Conservation (phyloP, 2,329 filamentous ascomycete species). For the Nigrograna mackinnonii region DNA sequence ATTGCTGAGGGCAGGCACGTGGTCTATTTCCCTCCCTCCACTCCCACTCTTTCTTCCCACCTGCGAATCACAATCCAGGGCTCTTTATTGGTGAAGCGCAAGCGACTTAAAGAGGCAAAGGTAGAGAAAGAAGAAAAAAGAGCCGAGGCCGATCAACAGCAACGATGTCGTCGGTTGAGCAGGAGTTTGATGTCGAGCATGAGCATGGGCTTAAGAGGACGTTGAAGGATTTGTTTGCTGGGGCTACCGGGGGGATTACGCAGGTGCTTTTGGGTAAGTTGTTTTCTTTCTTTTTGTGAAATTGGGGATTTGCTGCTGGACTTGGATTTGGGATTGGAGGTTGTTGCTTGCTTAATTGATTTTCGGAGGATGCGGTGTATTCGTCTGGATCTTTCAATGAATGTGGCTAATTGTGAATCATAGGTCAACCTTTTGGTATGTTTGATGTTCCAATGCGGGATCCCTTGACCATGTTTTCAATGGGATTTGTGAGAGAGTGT, state of each 20-base stretch:
- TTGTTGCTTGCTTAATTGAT: not conserved
- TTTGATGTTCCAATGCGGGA: too few species aligned
- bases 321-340: not conserved
- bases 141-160: too few species aligned
- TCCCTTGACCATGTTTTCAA: too few species aligned
- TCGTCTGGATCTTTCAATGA: not conserved
- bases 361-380: not conserved
- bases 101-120: too few species aligned
- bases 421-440: conserved; percentile 69
- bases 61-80: too few species aligned
- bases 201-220: conserved; percentile 47
- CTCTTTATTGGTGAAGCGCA: too few species aligned
- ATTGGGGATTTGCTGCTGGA: too few species aligned
- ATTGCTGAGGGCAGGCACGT: too few species aligned
- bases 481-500: too few species aligned
- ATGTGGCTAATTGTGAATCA: conserved; percentile 4
- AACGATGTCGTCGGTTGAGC: conserved; percentile 1
- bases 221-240: conserved; percentile 87
- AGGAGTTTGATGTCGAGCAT: conserved; percentile 26
- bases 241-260: conserved; percentile 87
- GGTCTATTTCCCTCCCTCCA: too few species aligned
- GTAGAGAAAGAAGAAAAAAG: too few species aligned
- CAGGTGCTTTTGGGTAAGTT: conserved; percentile 92
- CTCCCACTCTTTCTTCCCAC: too few species aligned
- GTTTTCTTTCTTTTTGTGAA: conserved; percentile 33